phyloP scores from a whole-genome alignment of 306 rosid species.

The Pachyrhizus erosus region DNA sequence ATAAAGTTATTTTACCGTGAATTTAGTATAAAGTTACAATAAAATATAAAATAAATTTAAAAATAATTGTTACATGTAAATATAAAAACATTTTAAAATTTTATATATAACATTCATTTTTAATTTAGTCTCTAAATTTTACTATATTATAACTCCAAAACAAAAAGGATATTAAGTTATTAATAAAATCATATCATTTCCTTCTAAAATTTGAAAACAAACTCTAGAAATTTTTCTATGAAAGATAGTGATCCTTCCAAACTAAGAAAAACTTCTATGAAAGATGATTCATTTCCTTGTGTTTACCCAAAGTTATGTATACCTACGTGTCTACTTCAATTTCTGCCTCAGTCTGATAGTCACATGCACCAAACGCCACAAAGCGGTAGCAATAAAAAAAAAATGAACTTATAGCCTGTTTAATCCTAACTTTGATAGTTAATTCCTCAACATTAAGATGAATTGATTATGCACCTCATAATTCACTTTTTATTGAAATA shows the following conservation, averaged over 20 bases:
- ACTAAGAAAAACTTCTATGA: too few relatives aligned
- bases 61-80: neutral
- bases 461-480: constrained; percentile 5
- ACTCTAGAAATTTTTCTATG: neutral
- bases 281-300: neutral
- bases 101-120: neutral
- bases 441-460: constrained; percentile 29
- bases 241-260: neutral
- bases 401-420: constrained; percentile 15
- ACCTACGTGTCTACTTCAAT: neutral
- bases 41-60: neutral
- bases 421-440: constrained; percentile 36
- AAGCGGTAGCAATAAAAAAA: neutral
- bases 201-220: neutral
- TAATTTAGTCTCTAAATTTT: neutral
- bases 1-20: neutral
- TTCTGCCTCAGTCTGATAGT: neutral
- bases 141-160: neutral
- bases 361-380: constrained; percentile 45
- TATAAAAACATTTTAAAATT: neutral
- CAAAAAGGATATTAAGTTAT: neutral
- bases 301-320: neutral
- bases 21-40: neutral
- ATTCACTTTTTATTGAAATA: constrained; percentile 14
- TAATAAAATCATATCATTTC: neutral